Base-by-base conservation (phyloP, 495 filamentous ascomycete species). In the Pseudevernia furfuracea region DNA sequence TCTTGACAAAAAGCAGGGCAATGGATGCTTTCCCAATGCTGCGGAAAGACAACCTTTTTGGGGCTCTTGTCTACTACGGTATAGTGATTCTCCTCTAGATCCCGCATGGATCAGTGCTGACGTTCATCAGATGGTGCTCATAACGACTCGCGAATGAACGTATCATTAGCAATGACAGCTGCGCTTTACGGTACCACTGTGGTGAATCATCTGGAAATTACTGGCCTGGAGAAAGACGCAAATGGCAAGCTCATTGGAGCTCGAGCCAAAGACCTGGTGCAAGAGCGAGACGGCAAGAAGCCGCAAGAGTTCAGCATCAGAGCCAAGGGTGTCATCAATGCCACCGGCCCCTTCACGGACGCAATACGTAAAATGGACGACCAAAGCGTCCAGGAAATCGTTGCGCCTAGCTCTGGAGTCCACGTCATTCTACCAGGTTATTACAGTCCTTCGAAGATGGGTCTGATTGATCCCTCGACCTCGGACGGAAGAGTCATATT, bases 141-240 rank as follows among this genome's bases (percentile, higher is more conserved):
- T 79, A 98, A 97, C 72, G 94, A 98, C 75, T 97, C 94, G 32
- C 84, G 94, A 59, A 98, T 98, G 94, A 98, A 98, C 69, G 91
- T 97, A 48, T 95, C 92, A 11, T 79, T 97, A 56, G 93, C 89
- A 14, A 93, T 96, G 88, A 98, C 94, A 25, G 93, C 92, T 17
- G 94, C 94, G 1, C 80, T 97, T 39, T 97, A 96, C 71, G 94
- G 94, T 53, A 84, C 87, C 53, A 97, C 93, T 5, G 87, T 98
- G 25, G 87, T 95, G 58, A 97, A 96, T 73, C 91, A 98, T 75
- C 76, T 93, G 71, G 91, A 97, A 76, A 92, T 97, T 60, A 96
- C 85, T 2, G 82, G 83, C 32, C 78, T 98, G 52, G 81, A 87
- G 63, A 97, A 96, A 73, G 89, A 94, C 72, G 82, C 77, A 10